Conservation (phyloP, 441 rosid genomes). For the Populus hybrid region DNA sequence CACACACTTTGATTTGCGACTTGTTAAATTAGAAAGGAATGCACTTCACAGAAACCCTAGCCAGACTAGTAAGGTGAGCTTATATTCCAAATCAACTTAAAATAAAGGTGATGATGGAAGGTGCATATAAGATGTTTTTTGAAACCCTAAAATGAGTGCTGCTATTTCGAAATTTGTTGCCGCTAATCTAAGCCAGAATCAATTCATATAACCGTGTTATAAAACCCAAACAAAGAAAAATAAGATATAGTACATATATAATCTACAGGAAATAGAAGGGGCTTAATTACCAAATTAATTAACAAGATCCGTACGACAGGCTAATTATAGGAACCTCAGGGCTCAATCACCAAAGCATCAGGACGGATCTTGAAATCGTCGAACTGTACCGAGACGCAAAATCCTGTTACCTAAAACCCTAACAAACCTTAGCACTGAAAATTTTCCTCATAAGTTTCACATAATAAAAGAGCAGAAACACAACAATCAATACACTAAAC, state of each 20-base stretch:
- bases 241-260: background rate
- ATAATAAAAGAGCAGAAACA: conserved; percentile 1
- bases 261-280: conserved; percentile 1
- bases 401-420: conserved; percentile 29
- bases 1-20: background rate
- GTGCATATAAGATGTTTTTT: too few relatives aligned
- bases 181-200: background rate
- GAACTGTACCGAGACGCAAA: conserved; percentile 32
- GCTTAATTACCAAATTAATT: conserved; percentile 15
- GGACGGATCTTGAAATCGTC: conserved; percentile 32
- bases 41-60: conserved; percentile 21
- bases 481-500: background rate
- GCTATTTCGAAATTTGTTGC: background rate
- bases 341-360: conserved; percentile 34
- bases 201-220: background rate
- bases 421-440: conserved; percentile 10
- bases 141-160: background rate
- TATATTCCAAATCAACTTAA: background rate
- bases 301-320: conserved; percentile 7
- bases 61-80: background rate
- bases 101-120: too few relatives aligned
- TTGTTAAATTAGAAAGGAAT: background rate
- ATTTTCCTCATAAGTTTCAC: conserved; percentile 6
- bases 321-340: conserved; percentile 11
- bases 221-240: conserved; percentile 12